Evolutionary conservation across 495 filamentous ascomycete species (phyloP).

Genomic region (Cenococcum geophilum): DNA sequence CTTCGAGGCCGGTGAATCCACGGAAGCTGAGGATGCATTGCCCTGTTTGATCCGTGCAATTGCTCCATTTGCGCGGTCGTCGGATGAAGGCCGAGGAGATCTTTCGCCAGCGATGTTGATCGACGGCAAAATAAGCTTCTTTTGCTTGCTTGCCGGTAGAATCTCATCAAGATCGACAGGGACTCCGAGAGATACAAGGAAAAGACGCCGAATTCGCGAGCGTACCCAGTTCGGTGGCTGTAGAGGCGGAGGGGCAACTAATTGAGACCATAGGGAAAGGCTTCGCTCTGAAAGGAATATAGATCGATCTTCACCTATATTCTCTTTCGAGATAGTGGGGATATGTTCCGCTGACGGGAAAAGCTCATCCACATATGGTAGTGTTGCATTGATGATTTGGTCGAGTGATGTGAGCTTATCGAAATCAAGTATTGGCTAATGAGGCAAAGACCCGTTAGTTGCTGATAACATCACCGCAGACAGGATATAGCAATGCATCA

Average conservation of each 20-base stretch:
- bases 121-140: constrained; percentile 90
- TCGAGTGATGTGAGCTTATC: constrained; percentile 39
- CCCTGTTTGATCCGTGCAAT: constrained; percentile 47
- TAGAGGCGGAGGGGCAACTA: constrained; percentile 87
- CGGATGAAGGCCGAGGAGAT: constrained; percentile 46
- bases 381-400: constrained; percentile 33
- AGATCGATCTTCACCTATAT: constrained; percentile 41
- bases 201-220: constrained; percentile 89
- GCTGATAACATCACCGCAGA: constrained; percentile 23
- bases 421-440: constrained; percentile 67
- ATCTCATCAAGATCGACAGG: constrained; percentile 97
- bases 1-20: constrained; percentile 47
- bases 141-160: constrained; percentile 90
- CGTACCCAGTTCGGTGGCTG: constrained; percentile 98
- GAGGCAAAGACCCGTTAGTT: constrained; percentile 13
- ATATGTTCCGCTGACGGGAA: constrained; percentile 48
- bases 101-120: constrained; percentile 51
- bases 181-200: constrained; percentile 91
- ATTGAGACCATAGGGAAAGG: constrained; percentile 90
- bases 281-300: constrained; percentile 65
- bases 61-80: constrained; percentile 45
- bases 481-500: constrained; percentile 8
- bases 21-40: constrained; percentile 52
- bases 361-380: constrained; percentile 49
- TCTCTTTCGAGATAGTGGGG: constrained; percentile 39